Evolutionary conservation across 192 early-diverging fungal species (phyloP).

Genomic region (Coemansia erecta): DNA sequence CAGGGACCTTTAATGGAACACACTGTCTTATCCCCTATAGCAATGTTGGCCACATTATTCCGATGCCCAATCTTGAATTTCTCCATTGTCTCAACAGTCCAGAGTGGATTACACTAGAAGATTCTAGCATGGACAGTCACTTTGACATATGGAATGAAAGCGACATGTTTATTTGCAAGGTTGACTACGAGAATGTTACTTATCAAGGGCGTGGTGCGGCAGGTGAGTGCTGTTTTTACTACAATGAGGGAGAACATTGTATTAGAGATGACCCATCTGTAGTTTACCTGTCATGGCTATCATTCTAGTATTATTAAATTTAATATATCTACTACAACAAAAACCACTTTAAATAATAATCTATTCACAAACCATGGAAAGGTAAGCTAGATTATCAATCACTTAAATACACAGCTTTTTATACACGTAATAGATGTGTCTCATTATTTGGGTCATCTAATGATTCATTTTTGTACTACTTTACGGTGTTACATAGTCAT

Average conservation of each 20-base stretch:
- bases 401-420: too few species aligned
- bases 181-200: neutral
- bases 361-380: too few species aligned
- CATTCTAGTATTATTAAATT: too few species aligned
- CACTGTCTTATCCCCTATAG: too few species aligned
- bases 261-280: neutral
- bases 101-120: neutral
- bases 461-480: too few species aligned
- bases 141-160: neutral
- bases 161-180: conserved; percentile 6
- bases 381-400: too few species aligned
- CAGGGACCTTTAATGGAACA: conserved; percentile 1
- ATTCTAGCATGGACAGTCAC: neutral
- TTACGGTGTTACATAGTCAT: too few species aligned
- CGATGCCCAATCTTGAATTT: neutral
- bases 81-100: conserved; percentile 1
- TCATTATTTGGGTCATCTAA: too few species aligned
- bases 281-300: too few species aligned
- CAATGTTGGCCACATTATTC: neutral
- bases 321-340: too few species aligned
- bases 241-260: neutral
- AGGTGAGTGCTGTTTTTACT: neutral
- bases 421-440: too few species aligned
- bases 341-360: too few species aligned
- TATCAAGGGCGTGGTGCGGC: neutral